Evolutionary conservation across 176 grass and related monocot species (phyloP), one percentile per base, ranked within the genome.

Genomic region (Carex pumila): DNA sequence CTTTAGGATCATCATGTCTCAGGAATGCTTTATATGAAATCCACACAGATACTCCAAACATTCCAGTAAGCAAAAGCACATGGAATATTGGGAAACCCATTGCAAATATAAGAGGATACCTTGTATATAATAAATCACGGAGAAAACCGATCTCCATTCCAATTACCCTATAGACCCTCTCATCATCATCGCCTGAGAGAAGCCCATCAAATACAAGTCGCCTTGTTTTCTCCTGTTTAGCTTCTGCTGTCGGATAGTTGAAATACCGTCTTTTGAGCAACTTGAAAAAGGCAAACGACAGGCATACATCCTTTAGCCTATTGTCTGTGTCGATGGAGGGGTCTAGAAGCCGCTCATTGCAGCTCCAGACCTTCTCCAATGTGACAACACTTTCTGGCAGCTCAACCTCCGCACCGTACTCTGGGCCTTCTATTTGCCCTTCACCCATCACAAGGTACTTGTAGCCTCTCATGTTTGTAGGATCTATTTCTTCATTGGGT

Each of bases 221-320:
- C 12, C 11, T 50, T 19, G 80, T 72, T 64, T 87, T 86, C 0
- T 2, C 0, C 69, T 4, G 57, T 45, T 83, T 30, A 1, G 65
- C 25, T 49, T 84, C 64, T 2, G 58, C 37, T 0, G 65, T 12
- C 0, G 45, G 39, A 8, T 61, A 80, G 15, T 37, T 7, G n/a
- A 63, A 13, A 47, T 85, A 92, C 49, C 70, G 81, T 52, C 84
- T 55, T 63, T 79, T 30, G 22, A 92, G 80, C 3, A 92, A 83
- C 81, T 92, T 89, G 74, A 88, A 92, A 65, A 92, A 67, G 3
- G 90, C 90, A 62, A 92, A 92, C 29, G 90, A 89, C 15, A 92
- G 73, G 75, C 87, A 87, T 0, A 85, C 22, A 15, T 89, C 90
- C 55, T 77, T 92, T 55, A 89, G 65, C 56, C 64, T 58, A 2